Conservation (phyloP, 140 eudicot genomes). For the Oenanthe javanica region DNA sequence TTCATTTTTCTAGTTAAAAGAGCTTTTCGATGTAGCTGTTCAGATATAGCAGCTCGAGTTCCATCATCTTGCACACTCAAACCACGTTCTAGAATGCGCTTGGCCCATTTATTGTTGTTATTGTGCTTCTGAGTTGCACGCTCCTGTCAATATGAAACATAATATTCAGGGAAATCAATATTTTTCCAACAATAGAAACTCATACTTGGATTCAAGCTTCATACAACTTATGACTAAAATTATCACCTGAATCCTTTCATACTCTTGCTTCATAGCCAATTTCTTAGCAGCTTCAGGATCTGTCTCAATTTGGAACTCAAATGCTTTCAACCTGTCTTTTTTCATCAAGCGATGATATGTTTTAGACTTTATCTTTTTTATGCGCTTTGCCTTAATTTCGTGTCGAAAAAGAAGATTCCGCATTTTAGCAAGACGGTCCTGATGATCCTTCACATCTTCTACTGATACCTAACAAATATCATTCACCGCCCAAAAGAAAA, state of each 20-base stretch:
- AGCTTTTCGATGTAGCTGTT: slow-evolving; percentile 77
- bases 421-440: slow-evolving; percentile 78
- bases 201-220: neutral
- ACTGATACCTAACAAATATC: slow-evolving; percentile 51
- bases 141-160: slow-evolving; percentile 39
- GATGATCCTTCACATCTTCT: slow-evolving; percentile 73
- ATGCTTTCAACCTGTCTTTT: slow-evolving; percentile 61
- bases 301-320: slow-evolving; percentile 33
- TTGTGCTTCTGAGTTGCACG: slow-evolving; percentile 80
- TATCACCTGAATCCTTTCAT: slow-evolving; percentile 75
- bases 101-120: slow-evolving; percentile 87
- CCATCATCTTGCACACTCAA: slow-evolving; percentile 75
- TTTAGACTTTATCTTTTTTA: slow-evolving; percentile 81
- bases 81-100: slow-evolving; percentile 80
- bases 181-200: neutral
- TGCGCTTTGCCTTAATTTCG: slow-evolving; percentile 77
- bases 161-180: slow-evolving; percentile 3
- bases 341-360: slow-evolving; percentile 64
- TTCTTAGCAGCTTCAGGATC: slow-evolving; percentile 82
- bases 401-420: slow-evolving; percentile 79
- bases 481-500: neutral
- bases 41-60: slow-evolving; percentile 79
- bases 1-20: slow-evolving; percentile 72
- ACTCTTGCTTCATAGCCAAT: slow-evolving; percentile 86
- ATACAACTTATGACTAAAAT: neutral